These are phyloP conservation scores for Phytophthora agathidicida DNA, from an alignment of 352 stramenopile genomes.

Conservation along the genomic window DNA sequence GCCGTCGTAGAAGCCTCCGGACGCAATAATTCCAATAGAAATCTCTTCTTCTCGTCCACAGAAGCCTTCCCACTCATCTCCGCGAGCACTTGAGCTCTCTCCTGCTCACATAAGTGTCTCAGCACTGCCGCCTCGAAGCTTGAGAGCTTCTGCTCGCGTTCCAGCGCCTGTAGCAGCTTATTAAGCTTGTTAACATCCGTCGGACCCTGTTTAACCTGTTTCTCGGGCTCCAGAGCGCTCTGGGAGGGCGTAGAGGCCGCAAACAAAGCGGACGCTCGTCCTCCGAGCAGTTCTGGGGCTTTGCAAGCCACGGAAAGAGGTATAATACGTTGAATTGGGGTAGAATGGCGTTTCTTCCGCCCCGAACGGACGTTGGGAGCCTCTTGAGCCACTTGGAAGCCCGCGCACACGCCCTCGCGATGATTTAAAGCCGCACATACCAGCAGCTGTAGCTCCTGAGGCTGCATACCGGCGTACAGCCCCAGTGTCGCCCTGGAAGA, in stretches of 20 bases:
- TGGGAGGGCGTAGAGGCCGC: background rate
- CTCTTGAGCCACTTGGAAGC: slow-evolving; percentile 42
- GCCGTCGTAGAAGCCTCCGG: background rate
- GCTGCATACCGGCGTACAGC: slow-evolving; percentile 60
- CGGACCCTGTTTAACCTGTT: background rate
- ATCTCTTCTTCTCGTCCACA: slow-evolving; percentile 55
- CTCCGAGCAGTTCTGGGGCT: slow-evolving; percentile 49
- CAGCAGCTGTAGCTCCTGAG: slow-evolving; percentile 51
- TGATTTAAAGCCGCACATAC: slow-evolving; percentile 40
- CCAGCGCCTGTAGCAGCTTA: slow-evolving; percentile 42
- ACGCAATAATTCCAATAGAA: slow-evolving; percentile 28
- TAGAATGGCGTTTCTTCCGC: slow-evolving; percentile 9
- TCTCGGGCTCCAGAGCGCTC: background rate
- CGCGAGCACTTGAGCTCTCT: slow-evolving; percentile 36
- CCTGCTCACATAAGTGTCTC: slow-evolving; percentile 50
- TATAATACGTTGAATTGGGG: slow-evolving; percentile 38
- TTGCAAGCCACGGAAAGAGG: slow-evolving; percentile 67
- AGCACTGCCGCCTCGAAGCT: slow-evolving; percentile 56
- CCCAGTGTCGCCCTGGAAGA: slow-evolving; percentile 46
- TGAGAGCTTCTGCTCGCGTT: slow-evolving; percentile 45
- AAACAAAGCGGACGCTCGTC: slow-evolving; percentile 33
- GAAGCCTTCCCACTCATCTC: slow-evolving; percentile 36
- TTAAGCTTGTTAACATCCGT: slow-evolving; percentile 23
- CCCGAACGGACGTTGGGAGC: background rate
- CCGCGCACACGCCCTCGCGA: slow-evolving; percentile 21